Evolutionary conservation across 2,329 filamentous ascomycete species (phyloP).

Genomic region (Trematosphaeria pertusa): DNA sequence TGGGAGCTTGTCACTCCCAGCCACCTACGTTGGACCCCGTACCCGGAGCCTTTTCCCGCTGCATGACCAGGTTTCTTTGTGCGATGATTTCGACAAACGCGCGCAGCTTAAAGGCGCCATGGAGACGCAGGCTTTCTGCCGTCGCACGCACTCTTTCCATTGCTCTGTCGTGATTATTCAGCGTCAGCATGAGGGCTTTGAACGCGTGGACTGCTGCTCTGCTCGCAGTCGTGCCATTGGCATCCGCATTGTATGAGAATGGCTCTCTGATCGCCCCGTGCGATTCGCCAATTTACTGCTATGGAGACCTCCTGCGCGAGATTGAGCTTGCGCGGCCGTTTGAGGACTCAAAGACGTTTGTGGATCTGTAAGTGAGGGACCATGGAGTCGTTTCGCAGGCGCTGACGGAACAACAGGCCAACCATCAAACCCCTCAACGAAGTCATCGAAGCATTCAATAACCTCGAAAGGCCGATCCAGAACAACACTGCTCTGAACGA

Average conservation of each 20-base stretch:
- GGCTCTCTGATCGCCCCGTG: constrained; percentile 69
- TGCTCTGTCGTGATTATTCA: constrained; percentile 5
- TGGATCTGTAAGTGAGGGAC: constrained; percentile 55
- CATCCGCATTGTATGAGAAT: constrained; percentile 63
- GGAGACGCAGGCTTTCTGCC: background rate
- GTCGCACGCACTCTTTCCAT: background rate
- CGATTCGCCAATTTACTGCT: constrained; percentile 72
- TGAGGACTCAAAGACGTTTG: constrained; percentile 73
- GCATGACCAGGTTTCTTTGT: constrained; percentile 3
- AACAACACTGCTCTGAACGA: constrained; percentile 69
- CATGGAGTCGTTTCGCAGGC: background rate
- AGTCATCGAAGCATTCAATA: constrained; percentile 67
- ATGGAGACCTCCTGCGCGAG: constrained; percentile 67
- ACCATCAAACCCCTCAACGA: constrained; percentile 66
- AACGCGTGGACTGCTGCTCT: constrained; percentile 23
- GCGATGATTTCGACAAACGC: background rate
- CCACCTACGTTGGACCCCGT: constrained; percentile 2
- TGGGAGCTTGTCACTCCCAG: background rate
- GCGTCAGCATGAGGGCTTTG: constrained; percentile 11
- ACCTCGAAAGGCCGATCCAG: constrained; percentile 65
- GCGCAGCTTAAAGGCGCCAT: background rate
- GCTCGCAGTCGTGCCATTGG: constrained; percentile 30
- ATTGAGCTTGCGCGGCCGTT: constrained; percentile 71
- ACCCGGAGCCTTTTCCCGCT: background rate
- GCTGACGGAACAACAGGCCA: constrained; percentile 55